These are phyloP conservation scores for Coemansia sp. DNA, from an alignment of 192 early-diverging fungal genomes.

Conservation along the genomic window DNA sequence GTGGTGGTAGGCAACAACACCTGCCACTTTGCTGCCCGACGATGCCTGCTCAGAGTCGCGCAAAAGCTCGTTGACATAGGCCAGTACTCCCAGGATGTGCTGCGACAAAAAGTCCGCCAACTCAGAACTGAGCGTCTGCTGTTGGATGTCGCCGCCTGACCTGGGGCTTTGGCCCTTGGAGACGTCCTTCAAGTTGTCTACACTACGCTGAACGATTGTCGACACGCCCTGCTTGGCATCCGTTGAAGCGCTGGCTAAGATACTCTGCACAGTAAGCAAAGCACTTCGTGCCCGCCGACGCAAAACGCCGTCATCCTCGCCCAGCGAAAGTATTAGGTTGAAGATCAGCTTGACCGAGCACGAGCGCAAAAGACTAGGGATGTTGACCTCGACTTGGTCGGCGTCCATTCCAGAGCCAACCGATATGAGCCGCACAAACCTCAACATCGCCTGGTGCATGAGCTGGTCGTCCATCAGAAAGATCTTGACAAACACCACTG, in stretches of 20 bases:
- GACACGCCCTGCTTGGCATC: constrained; percentile 27
- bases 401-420: constrained; percentile 26
- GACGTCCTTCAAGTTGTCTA: constrained; percentile 22
- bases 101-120: constrained; percentile 45
- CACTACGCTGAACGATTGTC: constrained; percentile 41
- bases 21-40: background rate
- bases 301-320: constrained; percentile 32
- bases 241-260: constrained; percentile 18
- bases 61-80: constrained; percentile 52
- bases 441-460: constrained; percentile 46
- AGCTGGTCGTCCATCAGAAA: constrained; percentile 56
- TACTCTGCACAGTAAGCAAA: constrained; percentile 36
- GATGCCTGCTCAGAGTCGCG: constrained; percentile 16
- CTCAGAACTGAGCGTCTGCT: background rate
- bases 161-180: constrained; percentile 17
- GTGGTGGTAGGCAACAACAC: background rate
- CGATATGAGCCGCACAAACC: constrained; percentile 46
- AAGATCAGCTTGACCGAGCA: constrained; percentile 52
- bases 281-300: constrained; percentile 46
- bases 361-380: constrained; percentile 45
- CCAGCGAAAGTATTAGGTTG: constrained; percentile 47
- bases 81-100: constrained; percentile 47
- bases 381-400: constrained; percentile 47
- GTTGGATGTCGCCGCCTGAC: constrained; percentile 1
- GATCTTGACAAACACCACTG: constrained; percentile 44